Evolutionary conservation across 139 green algal genomes (phyloP), one percentile per base, ranked within the genome.

Genomic region (Helicosporidium sp.): DNA sequence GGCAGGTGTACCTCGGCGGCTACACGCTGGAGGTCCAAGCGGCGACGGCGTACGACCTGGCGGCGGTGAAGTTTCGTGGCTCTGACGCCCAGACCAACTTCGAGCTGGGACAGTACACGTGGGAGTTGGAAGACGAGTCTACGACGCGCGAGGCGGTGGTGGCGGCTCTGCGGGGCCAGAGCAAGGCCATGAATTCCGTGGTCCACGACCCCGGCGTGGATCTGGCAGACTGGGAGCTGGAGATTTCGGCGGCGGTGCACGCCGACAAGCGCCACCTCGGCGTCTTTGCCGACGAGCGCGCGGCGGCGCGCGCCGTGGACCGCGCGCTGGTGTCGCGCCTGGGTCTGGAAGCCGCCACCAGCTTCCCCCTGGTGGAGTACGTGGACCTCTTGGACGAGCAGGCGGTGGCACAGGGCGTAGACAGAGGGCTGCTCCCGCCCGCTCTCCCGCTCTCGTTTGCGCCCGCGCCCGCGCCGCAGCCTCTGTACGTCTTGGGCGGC

Each of bases 1-100:
- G 75, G 29, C 73, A 90, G 58, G 54, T 90, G 16, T 93, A 93
- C 59, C 60, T 91, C 27, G 82, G 82, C 12, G 82, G 80, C 3
- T 93, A 88, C 61, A 68, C 80, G 45, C 67, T 54, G 26, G 82
- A 91, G 54, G 61, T 79, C 42, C 68, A 82, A 45, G 80, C 80
- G 17, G 77, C 80, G 1, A 51, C 86, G 39, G 75, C 74, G 16
- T 87, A 88, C 56, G 80, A 91, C 54, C 43, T 88, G 19, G 62
- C 64, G 20, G 77, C 77, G 13, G 56, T 83, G 46, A 83, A 82
- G 46, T 82, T 76, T 41, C 43, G 58, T 5, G 61, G 54, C 3
- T 20, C 43, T 8, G 47, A 68, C 6, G 78, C 78, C 2, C 43
- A 58, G n/a, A 84, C 74, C 15, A 87, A 87, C 64, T 82, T 76